Conservation (phyloP, 306 rosid genomes). For the Begonia peltatifolia region DNA sequence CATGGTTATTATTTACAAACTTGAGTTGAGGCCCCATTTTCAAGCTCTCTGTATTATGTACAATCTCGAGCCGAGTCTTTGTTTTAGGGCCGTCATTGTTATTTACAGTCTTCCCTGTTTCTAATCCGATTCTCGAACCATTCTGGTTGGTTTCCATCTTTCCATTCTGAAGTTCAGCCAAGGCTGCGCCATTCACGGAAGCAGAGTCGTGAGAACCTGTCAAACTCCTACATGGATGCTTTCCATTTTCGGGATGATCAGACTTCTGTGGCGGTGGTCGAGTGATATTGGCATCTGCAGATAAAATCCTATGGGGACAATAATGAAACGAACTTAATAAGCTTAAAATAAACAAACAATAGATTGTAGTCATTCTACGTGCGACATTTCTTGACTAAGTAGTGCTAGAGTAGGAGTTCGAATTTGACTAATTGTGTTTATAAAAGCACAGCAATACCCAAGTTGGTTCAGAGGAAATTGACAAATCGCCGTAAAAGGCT, state of each 20-base stretch:
- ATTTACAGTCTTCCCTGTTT: constrained; percentile 41
- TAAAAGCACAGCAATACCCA: background rate
- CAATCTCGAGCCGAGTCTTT: constrained; percentile 50
- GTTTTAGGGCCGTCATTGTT: constrained; percentile 38
- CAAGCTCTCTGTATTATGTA: constrained; percentile 69
- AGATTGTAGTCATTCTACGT: too few relatives aligned
- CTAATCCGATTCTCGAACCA: constrained; percentile 25
- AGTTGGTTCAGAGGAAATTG: background rate
- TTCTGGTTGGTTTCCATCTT: constrained; percentile 30
- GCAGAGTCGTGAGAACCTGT: constrained; percentile 24
- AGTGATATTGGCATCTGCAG: constrained; percentile 20
- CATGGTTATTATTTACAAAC: constrained; percentile 59
- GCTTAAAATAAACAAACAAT: background rate
- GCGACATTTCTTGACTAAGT: too few relatives aligned
- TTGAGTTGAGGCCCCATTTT: constrained; percentile 56
- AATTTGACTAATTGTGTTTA: too few relatives aligned
- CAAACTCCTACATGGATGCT: constrained; percentile 26
- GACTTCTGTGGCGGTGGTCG: constrained; percentile 14
- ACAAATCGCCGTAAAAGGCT: background rate
- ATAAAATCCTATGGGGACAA: constrained; percentile 23
- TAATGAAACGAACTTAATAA: background rate
- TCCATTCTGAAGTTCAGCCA: constrained; percentile 22
- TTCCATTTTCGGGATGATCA: constrained; percentile 27
- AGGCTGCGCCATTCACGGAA: constrained; percentile 19
- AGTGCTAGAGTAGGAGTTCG: too few relatives aligned